Evolutionary conservation across 495 filamentous ascomycete genomes (phyloP).

Genomic region (Aspergillus nanangensis): DNA sequence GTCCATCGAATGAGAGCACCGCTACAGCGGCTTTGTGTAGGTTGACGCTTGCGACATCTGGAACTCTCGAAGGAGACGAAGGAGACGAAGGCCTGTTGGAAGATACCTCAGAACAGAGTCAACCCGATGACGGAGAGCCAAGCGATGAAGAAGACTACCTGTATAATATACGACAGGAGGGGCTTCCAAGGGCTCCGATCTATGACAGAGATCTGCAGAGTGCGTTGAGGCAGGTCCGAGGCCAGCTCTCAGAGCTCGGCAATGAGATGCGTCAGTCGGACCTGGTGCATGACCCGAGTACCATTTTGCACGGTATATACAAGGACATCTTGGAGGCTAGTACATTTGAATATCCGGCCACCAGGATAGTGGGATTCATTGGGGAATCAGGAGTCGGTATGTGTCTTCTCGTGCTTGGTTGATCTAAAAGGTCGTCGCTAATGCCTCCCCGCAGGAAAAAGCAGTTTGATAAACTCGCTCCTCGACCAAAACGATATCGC

Average conservation of each 20-base stretch:
- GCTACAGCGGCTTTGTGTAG: not conserved
- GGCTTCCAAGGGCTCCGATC: constrained; percentile 12
- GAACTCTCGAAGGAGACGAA: not conserved
- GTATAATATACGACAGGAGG: constrained; percentile 12
- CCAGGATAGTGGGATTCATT: constrained; percentile 22
- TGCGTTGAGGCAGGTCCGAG: constrained; percentile 12
- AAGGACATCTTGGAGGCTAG: constrained; percentile 4
- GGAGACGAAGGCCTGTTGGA: not conserved
- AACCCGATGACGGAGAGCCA: not conserved
- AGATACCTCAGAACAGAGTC: not conserved
- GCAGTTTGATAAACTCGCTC: constrained; percentile 29
- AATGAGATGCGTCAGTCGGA: constrained; percentile 3
- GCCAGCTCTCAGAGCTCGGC: constrained; percentile 9
- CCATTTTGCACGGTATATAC: constrained; percentile 3
- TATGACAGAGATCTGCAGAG: constrained; percentile 15
- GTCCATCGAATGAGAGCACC: not conserved
- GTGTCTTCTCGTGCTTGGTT: not conserved
- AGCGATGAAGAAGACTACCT: not conserved
- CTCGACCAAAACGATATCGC: constrained; percentile 19
- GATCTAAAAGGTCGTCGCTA: not conserved
- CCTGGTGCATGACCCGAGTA: constrained; percentile 2
- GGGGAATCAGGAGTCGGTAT: constrained; percentile 16
- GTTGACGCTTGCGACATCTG: not conserved
- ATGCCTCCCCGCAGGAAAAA: constrained; percentile 20
- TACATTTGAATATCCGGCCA: constrained; percentile 16